Base-by-base conservation (phyloP, 2,329 filamentous ascomycete species). In the Cadophora sp. region DNA sequence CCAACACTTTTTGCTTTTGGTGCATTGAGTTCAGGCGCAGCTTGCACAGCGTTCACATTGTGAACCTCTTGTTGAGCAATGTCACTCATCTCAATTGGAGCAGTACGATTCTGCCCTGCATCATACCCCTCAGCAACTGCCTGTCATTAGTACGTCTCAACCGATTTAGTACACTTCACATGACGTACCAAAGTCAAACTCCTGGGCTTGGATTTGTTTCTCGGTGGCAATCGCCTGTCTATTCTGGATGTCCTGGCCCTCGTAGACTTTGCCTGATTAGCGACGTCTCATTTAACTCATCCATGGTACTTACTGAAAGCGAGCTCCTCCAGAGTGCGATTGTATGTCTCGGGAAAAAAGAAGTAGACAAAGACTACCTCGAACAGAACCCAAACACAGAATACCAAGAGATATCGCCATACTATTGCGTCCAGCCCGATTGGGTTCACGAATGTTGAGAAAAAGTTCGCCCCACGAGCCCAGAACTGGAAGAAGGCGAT, bases 391-490 rank as follows among this genome's bases (percentile, higher is more conserved):
- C 79, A 82, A 62, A 78, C 77, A 67, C 78, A 81, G 69, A 83
- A 83, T 41, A 79, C 78, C 47, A 81, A 73, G 33, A 82, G 75
- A 73, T 78, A 83, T 65, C 77, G 81, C 82, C 81, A 83, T 4
- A 71, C 65, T 55, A 82, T 81, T 16, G 74, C 77, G 2, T 77
- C 68, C n/a, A 83, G 68, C 20, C 78, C 82, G 41, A 83, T 80
- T 0, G 82, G 81, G 68, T 83, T 83, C 62, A 83, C 79, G 55
- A 81, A 83, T 7, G 78, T 81, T 56, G 80, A 80, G 73, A 83
- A 82, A 77, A 86, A 85, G 20, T 78, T 76, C n/a, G 81, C 83
- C 3, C 78, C 72, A 59, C 82, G 75, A 20, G 75, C 73, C 53
- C 74, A 78, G 60, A 77, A 72, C 67, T 79, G 76, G 51, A 76